Percentiles rank a stretch among this genome's conserved stretches.
Conservation (phyloP, 352 stramenopile species). For the Phytophthora crassamura region DNA sequence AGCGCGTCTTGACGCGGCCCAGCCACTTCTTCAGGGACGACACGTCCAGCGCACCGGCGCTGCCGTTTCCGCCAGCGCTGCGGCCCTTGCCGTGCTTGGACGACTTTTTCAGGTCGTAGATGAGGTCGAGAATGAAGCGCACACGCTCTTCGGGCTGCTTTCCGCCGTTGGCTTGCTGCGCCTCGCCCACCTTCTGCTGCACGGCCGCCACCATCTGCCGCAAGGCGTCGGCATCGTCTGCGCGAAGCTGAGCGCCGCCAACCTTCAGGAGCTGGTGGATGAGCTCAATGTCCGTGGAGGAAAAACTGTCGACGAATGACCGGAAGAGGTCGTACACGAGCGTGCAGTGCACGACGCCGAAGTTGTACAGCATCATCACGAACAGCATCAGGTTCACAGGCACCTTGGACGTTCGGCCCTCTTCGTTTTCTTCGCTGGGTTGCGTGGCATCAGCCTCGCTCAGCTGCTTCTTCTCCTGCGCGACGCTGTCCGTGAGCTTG, state of each 20-base stretch:
- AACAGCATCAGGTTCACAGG: slow-evolving; percentile 87
- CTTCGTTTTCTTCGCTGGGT: slow-evolving; percentile 30
- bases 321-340: slow-evolving; percentile 93
- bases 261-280: slow-evolving; percentile 88
- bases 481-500: slow-evolving; percentile 58
- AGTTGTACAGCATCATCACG: slow-evolving; percentile 92
- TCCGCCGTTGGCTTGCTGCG: slow-evolving; percentile 35
- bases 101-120: slow-evolving; percentile 96
- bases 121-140: slow-evolving; percentile 94
- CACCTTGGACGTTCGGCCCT: slow-evolving; percentile 58
- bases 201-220: slow-evolving; percentile 86
- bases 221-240: slow-evolving; percentile 87
- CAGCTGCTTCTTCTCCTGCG: slow-evolving; percentile 39
- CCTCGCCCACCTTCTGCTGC: slow-evolving; percentile 72
- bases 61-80: slow-evolving; percentile 37
- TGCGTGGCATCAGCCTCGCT: slow-evolving; percentile 18
- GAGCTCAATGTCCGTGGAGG: slow-evolving; percentile 82
- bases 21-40: slow-evolving; percentile 93
- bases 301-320: slow-evolving; percentile 78
- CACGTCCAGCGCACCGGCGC: slow-evolving; percentile 58
- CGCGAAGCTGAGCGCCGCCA: slow-evolving; percentile 82
- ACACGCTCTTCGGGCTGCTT: slow-evolving; percentile 64
- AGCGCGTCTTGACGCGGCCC: slow-evolving; percentile 94
- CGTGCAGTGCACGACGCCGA: slow-evolving; percentile 88
- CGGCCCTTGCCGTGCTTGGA: slow-evolving; percentile 89